phyloP scores from a whole-genome alignment of 495 filamentous ascomycete genomes.

The Xylaria sp. region DNA sequence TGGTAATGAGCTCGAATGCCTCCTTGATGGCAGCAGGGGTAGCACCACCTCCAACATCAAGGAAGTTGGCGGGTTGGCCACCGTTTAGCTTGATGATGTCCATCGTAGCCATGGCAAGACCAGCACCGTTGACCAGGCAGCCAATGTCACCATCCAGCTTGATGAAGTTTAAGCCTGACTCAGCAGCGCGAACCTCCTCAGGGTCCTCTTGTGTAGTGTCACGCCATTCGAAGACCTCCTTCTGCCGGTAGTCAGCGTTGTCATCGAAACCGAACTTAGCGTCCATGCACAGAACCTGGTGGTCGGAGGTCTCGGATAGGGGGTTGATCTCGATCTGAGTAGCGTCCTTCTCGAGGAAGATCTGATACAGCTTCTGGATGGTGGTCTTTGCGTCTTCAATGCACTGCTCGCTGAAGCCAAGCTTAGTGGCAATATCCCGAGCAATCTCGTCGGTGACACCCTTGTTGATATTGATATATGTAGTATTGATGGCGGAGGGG shows the following conservation, averaged over 20 bases:
- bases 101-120: constrained; percentile 99
- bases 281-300: constrained; percentile 98
- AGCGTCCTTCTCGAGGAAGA: constrained; percentile 97
- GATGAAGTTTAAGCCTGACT: constrained; percentile 97
- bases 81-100: constrained; percentile 99
- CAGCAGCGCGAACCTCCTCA: constrained; percentile 94
- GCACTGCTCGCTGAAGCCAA: constrained; percentile 97
- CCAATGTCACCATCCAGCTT: constrained; percentile 99
- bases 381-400: constrained; percentile 91
- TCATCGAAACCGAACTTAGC: constrained; percentile 98
- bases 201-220: constrained; percentile 95
- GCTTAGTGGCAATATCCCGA: constrained; percentile 83
- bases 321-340: constrained; percentile 99
- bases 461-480: constrained; percentile 88
- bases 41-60: constrained; percentile 97
- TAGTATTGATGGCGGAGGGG: constrained; percentile 92
- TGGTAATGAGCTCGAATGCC: constrained; percentile 97
- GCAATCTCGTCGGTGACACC: constrained; percentile 97
- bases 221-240: constrained; percentile 93
- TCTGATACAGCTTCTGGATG: constrained; percentile 98
- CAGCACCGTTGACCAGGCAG: constrained; percentile 98
- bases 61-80: constrained; percentile 94
- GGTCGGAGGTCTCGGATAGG: constrained; percentile 93
- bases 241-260: constrained; percentile 97
- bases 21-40: constrained; percentile 96